A percentile compares a stretch with the other conserved stretches of the same genome.
These are phyloP conservation scores for Rhynchospora pubera DNA, from an alignment of 176 grass and related monocot genomes.

Conservation along the genomic window DNA sequence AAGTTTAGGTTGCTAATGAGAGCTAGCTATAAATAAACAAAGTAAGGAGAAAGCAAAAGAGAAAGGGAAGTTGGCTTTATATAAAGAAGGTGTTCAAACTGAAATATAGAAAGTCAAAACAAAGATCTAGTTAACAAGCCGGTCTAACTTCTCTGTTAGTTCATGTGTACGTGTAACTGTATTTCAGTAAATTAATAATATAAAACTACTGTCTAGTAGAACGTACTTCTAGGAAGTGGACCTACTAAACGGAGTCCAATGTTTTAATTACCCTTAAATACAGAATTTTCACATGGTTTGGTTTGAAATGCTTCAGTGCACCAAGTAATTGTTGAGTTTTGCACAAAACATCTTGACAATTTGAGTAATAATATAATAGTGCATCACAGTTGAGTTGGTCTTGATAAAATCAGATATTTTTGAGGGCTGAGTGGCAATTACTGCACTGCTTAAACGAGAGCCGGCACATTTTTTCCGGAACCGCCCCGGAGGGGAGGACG, in stretches of 20 bases:
- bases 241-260: conserved; percentile 14
- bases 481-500: too few species aligned
- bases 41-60: background rate
- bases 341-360: background rate
- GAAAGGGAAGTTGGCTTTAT: background rate
- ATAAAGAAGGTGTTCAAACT: conserved; percentile 15
- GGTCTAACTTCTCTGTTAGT: conserved; percentile 6
- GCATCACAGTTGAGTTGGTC: too few species aligned
- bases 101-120: conserved; percentile 17
- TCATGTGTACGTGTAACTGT: conserved; percentile 12
- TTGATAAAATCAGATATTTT: too few species aligned
- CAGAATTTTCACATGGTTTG: background rate
- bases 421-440: too few species aligned
- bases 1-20: background rate
- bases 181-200: background rate
- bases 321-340: background rate
- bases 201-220: background rate
- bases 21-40: background rate
- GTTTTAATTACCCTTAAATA: conserved; percentile 14
- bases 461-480: too few species aligned
- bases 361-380: background rate
- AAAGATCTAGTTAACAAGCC: background rate
- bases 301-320: background rate
- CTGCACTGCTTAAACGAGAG: too few species aligned
- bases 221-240: conserved; percentile 9